phyloP scores from a whole-genome alignment of 2,329 filamentous ascomycete species.

The Paracoccidioides brasiliensis region DNA sequence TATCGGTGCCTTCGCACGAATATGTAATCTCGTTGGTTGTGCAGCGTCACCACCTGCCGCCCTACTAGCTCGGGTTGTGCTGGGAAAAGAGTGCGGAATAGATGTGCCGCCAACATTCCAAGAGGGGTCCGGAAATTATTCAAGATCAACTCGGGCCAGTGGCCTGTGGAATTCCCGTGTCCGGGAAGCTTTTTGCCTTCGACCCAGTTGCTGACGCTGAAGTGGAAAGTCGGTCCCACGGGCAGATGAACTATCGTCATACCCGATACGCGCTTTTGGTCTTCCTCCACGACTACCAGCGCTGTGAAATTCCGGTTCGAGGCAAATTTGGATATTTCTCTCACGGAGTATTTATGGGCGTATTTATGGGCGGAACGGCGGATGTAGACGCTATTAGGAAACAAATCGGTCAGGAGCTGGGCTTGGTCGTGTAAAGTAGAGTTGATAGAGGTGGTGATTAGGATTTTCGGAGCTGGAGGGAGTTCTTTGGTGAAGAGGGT shows the following conservation, averaged over 20 bases:
- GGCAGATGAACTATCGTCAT: constrained; percentile 77
- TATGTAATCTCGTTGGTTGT: constrained; percentile 94
- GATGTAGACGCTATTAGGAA: constrained; percentile 72
- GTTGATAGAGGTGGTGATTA: constrained; percentile 84
- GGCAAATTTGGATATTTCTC: constrained; percentile 81
- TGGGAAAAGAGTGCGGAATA: constrained; percentile 72
- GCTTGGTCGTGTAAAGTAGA: constrained; percentile 78
- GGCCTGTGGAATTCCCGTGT: constrained; percentile 78
- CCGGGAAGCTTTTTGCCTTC: constrained; percentile 78
- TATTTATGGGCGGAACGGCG: constrained; percentile 72
- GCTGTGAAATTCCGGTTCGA: constrained; percentile 70
- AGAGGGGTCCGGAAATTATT: constrained; percentile 94
- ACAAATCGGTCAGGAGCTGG: constrained; percentile 61
- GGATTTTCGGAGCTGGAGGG: constrained; percentile 60
- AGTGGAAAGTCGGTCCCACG: constrained; percentile 80
- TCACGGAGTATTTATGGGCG: constrained; percentile 78
- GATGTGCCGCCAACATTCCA: constrained; percentile 70
- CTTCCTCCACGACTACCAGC: constrained; percentile 75
- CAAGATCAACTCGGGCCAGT: constrained; percentile 77
- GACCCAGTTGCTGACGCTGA: constrained; percentile 79
- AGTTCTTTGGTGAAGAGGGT: constrained; percentile 41
- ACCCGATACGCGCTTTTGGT: constrained; percentile 70
- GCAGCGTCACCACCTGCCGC: constrained; percentile 78
- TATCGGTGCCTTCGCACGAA: constrained; percentile 87
- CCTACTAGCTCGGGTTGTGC: constrained; percentile 71